These are phyloP conservation scores for Nakaseomyces kungkrabaensis DNA, from an alignment of 1,139 yeast genomes.

Conservation along the genomic window DNA sequence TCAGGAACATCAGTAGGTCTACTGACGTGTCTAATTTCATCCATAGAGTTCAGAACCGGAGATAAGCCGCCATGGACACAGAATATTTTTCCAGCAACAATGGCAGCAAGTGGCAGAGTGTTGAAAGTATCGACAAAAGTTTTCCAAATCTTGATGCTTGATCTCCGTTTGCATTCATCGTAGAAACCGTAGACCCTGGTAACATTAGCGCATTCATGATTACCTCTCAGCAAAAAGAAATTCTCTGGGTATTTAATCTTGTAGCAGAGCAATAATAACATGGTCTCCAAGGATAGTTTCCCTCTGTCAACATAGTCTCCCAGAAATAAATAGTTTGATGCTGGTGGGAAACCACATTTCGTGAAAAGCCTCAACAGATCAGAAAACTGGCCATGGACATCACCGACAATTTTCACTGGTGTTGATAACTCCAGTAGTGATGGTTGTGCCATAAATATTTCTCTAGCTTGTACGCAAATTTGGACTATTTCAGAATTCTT, in stretches of 20 bases:
- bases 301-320: constrained; percentile 99
- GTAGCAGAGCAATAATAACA: constrained; percentile 82
- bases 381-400: constrained; percentile 94
- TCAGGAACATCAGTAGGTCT: constrained; percentile 98
- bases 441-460: constrained; percentile 75
- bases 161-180: constrained; percentile 94
- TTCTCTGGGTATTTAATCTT: constrained; percentile 96
- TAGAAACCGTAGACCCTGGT: constrained; percentile 93
- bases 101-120: constrained; percentile 95
- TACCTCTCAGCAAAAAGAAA: constrained; percentile 86
- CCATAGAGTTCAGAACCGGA: constrained; percentile 94
- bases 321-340: constrained; percentile 82
- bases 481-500: constrained; percentile 73
- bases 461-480: constrained; percentile 74
- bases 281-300: constrained; percentile 89
- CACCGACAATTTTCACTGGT: constrained; percentile 84
- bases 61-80: constrained; percentile 98
- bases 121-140: constrained; percentile 97
- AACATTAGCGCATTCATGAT: constrained; percentile 94
- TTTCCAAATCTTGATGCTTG: constrained; percentile 93
- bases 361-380: constrained; percentile 89
- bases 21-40: constrained; percentile 94
- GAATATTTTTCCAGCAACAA: constrained; percentile 90
- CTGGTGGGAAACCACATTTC: constrained; percentile 97
- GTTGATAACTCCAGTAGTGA: constrained; percentile 73